Conservation (phyloP, 2,329 filamentous ascomycete genomes). For the Xylaria sp. region DNA sequence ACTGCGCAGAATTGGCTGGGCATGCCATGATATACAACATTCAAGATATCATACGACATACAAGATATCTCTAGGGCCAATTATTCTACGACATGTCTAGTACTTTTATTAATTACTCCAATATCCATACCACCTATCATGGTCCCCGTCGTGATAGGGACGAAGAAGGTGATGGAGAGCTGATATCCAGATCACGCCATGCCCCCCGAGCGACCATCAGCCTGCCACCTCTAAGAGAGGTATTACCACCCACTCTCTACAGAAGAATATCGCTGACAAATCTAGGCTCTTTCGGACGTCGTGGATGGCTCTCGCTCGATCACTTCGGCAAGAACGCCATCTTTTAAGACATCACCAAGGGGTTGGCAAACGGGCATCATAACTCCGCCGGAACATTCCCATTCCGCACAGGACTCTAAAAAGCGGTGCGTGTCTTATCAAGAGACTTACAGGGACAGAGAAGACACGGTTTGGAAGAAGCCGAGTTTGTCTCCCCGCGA, state of each 20-base stretch:
- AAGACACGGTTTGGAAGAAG: too few relatives aligned
- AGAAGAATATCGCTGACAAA: slow-evolving; percentile 22
- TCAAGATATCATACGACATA: slow-evolving; percentile 17
- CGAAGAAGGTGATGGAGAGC: slow-evolving; percentile 45
- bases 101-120: slow-evolving; percentile 50
- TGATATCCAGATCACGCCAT: slow-evolving; percentile 40
- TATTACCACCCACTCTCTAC: slow-evolving; percentile 32
- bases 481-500: slow-evolving; percentile 48
- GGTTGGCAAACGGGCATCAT: slow-evolving; percentile 32
- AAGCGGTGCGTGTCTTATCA: too few relatives aligned
- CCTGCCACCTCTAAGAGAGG: slow-evolving; percentile 58
- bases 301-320: slow-evolving; percentile 41
- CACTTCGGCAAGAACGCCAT: slow-evolving; percentile 35
- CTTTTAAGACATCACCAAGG: slow-evolving; percentile 41
- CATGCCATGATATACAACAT: slow-evolving; percentile 45
- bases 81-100: slow-evolving; percentile 52
- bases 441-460: too few relatives aligned
- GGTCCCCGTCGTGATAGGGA: slow-evolving; percentile 44
- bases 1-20: background rate
- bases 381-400: slow-evolving; percentile 51
- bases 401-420: slow-evolving; percentile 47
- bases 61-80: background rate
- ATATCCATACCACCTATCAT: slow-evolving; percentile 38
- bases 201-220: slow-evolving; percentile 47
- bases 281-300: slow-evolving; percentile 51